These are phyloP conservation scores for Grigorovia humatica DNA, from an alignment of 805 yeast species.

Conservation along the genomic window DNA sequence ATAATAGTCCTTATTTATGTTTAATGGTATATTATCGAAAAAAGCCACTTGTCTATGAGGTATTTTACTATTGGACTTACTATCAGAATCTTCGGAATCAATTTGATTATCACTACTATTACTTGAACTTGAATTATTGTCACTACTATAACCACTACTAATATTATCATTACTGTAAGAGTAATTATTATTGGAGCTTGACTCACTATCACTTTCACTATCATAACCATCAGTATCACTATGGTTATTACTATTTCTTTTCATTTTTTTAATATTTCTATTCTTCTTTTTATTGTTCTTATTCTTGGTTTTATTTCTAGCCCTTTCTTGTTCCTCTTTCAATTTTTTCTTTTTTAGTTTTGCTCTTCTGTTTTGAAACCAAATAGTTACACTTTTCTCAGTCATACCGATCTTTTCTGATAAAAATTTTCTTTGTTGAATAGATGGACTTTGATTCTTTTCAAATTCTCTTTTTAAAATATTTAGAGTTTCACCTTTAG, in stretches of 20 bases:
- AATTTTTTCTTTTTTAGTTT: conserved; percentile 45
- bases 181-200: too few relatives aligned
- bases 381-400: conserved; percentile 80
- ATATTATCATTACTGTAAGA: not conserved
- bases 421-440: conserved; percentile 58
- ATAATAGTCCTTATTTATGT: conserved; percentile 54
- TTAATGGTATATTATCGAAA: conserved; percentile 40
- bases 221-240: conserved; percentile 1
- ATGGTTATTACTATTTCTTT: conserved; percentile 1
- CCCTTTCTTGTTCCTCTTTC: not conserved
- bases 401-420: conserved; percentile 70
- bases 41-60: conserved; percentile 3
- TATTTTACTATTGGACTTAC: not conserved
- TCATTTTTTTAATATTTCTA: not conserved
- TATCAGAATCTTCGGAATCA: not conserved
- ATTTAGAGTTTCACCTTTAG: conserved; percentile 71
- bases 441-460: conserved; percentile 64
- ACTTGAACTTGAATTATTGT: not conserved
- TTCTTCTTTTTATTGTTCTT: not conserved
- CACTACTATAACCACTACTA: not conserved
- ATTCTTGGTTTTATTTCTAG: not conserved
- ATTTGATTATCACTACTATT: not conserved
- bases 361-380: conserved; percentile 88
- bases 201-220: not conserved
- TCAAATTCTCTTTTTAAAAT: conserved; percentile 59